phyloP scores from a whole-genome alignment of 257 asterid genomes.

The Coffea canephora region DNA sequence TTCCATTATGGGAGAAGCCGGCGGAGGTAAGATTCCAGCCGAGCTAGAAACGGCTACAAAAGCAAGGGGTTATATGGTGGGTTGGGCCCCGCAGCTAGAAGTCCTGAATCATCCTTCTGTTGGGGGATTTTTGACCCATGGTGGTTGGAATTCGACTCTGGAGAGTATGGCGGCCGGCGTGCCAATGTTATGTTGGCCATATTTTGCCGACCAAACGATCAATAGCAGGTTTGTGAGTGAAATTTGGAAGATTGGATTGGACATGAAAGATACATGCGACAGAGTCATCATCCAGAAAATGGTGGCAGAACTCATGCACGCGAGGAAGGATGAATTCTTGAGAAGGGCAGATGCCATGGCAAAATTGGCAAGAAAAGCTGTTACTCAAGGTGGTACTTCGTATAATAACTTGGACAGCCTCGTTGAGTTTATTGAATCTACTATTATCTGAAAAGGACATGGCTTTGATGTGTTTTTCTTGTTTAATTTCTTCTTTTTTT shows the following conservation, averaged over 20 bases:
- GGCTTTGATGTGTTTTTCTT: not conserved
- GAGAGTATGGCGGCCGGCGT: constrained; percentile 35
- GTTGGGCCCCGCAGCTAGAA: constrained; percentile 33
- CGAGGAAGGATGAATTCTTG: constrained; percentile 38
- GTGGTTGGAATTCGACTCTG: constrained; percentile 37
- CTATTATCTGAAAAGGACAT: not conserved
- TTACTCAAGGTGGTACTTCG: constrained; percentile 44
- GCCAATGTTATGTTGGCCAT: constrained; percentile 38
- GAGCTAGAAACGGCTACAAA: constrained; percentile 16
- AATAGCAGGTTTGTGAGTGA: constrained; percentile 57
- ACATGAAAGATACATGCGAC: constrained; percentile 55
- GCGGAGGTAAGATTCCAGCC: not conserved
- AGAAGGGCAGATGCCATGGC: constrained; percentile 28
- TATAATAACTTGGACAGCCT: constrained; percentile 25
- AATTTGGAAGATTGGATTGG: constrained; percentile 57
- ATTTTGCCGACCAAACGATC: constrained; percentile 38
- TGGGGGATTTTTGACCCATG: constrained; percentile 34
- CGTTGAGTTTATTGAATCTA: constrained; percentile 8
- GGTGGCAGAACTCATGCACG: constrained; percentile 43
- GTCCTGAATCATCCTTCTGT: constrained; percentile 24
- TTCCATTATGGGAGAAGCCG: constrained; percentile 11
- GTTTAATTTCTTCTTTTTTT: no score
- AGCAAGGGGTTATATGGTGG: constrained; percentile 26
- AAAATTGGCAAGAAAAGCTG: constrained; percentile 30
- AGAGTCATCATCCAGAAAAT: constrained; percentile 33